Base-by-base conservation (phyloP, 2,329 filamentous ascomycete species). In the Aureobasidium sp. region DNA sequence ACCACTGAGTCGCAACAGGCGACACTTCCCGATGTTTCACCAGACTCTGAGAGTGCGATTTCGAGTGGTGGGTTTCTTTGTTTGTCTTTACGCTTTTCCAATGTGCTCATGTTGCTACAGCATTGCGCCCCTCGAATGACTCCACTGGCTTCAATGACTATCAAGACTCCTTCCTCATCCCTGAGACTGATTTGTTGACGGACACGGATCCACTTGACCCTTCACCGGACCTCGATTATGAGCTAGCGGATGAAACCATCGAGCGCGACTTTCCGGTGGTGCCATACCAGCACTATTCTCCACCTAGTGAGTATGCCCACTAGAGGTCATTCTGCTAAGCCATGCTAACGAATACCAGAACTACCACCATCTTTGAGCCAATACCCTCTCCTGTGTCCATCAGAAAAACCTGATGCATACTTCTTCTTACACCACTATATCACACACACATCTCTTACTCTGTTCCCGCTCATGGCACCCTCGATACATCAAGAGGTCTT, bases 391-490 rank as follows among this genome's bases (percentile, higher is more conserved):
- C 36, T 62, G 7, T 62, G 60, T 34, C 60, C 60, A 2, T 55
- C 48, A 9, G 60, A 62, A 20, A 41, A 42, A 22, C 60, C 60
- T 6, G 49, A 48, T 22, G 60, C 60, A 4, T 62, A 62, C 22
- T 62, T 62, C 31, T 62, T 55, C 4, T 11, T 62, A 7, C 60
- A 62, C 20, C 60, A 62, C n/a, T 62, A 62, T 41, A 62, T 53
- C 60, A 53, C 49, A 2, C 60, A 62, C 15, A 62, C 60, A 2
- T 55, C 60, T 12, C 37, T 27, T 34, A 62, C 60, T 1, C 42
- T 62, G 2, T 62, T 62, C 12, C 60, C 60, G 7, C 25, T 62
- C 5, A 51, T 62, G 31, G 37, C 60, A n/a, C 49, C 48, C 5
- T 31, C 60, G 5, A 39, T 53, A 6, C 60, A 53, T 31, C 48